These are phyloP conservation scores for Heterobasidion irregulare DNA, from an alignment of 1,284 basidiomycete genomes.

Conservation along the genomic window DNA sequence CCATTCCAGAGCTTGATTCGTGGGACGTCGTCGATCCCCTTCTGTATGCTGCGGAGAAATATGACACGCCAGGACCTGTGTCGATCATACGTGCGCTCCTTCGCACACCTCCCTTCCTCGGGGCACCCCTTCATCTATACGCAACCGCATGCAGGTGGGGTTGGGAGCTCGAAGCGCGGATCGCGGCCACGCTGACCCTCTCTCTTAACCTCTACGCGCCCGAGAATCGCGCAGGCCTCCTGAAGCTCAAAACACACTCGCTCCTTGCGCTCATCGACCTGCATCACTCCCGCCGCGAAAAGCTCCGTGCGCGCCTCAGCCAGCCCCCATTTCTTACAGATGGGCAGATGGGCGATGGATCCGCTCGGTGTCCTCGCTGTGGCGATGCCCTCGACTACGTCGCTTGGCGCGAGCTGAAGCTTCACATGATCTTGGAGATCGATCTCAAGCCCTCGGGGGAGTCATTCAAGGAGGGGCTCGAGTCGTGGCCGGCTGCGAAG, in stretches of 20 bases:
- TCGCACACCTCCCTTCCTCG: conserved; percentile 37
- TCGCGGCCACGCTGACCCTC: conserved; percentile 42
- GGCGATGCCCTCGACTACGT: conserved; percentile 40
- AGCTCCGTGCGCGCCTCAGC: conserved; percentile 37
- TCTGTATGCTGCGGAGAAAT: conserved; percentile 56
- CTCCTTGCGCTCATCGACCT: conserved; percentile 43
- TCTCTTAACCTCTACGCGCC: conserved; percentile 38
- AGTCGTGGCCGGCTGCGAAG: conserved; percentile 46
- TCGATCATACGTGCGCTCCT: conserved; percentile 47
- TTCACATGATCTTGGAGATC: conserved; percentile 45
- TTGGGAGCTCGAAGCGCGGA: conserved; percentile 44
- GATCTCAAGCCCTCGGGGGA: conserved; percentile 50
- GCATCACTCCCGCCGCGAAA: conserved; percentile 40
- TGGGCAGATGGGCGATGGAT: conserved; percentile 22
- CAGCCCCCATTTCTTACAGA: conserved; percentile 52
- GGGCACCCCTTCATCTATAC: conserved; percentile 48
- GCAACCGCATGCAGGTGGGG: conserved; percentile 46
- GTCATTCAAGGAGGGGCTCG: conserved; percentile 38
- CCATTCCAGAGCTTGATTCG: conserved; percentile 31
- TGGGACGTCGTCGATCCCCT: conserved; percentile 46
- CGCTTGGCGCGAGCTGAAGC: conserved; percentile 56
- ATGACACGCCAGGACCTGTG: conserved; percentile 55
- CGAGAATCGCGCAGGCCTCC: conserved; percentile 33
- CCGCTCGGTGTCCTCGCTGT: conserved; percentile 39
- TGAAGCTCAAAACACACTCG: conserved; percentile 39